Percentiles rank a stretch among this genome's conserved stretches.
Evolutionary conservation across 2,329 filamentous ascomycete genomes (phyloP).

Genomic region (Aureobasidium sp.): DNA sequence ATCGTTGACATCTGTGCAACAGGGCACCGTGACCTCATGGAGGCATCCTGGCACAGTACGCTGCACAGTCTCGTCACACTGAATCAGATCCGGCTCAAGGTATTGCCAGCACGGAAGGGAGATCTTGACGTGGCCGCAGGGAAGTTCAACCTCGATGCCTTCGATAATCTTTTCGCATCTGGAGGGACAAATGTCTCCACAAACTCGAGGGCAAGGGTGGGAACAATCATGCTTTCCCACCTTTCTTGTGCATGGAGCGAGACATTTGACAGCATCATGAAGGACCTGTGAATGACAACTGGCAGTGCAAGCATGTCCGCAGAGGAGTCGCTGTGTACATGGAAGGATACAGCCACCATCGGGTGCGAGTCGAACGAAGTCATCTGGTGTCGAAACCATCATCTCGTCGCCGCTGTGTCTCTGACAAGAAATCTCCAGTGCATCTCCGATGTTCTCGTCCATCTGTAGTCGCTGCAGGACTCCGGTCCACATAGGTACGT

Average conservation of each 20-base stretch:
- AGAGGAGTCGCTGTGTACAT: conserved; percentile 41
- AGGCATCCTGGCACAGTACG: conserved; percentile 48
- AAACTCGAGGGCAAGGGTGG: conserved; percentile 37
- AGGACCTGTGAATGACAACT: conserved; percentile 40
- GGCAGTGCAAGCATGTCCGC: conserved; percentile 39
- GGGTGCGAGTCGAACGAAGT: conserved; percentile 50
- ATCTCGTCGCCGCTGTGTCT: conserved; percentile 52
- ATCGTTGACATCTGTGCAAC: conserved; percentile 40
- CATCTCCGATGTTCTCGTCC: conserved; percentile 42
- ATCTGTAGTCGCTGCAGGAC: conserved; percentile 48
- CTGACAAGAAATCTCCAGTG: conserved; percentile 52
- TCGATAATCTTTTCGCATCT: conserved; percentile 22
- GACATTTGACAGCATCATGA: conserved; percentile 37
- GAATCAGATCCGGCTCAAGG: conserved; percentile 42
- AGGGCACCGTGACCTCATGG: conserved; percentile 47
- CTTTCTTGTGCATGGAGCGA: conserved; percentile 33
- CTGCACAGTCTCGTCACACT: conserved; percentile 43
- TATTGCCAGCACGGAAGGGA: conserved; percentile 23
- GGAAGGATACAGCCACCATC: conserved; percentile 54
- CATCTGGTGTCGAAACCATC: conserved; percentile 45
- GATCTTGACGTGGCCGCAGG: conserved; percentile 24
- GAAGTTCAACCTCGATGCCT: conserved; percentile 24
- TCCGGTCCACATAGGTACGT: conserved; percentile 57
- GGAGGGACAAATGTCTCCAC: conserved; percentile 29
- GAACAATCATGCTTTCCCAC: conserved; percentile 29